These are phyloP conservation scores for Mesembryanthemum crystallinum DNA, from an alignment of 148 eudicot species.

Conservation along the genomic window DNA sequence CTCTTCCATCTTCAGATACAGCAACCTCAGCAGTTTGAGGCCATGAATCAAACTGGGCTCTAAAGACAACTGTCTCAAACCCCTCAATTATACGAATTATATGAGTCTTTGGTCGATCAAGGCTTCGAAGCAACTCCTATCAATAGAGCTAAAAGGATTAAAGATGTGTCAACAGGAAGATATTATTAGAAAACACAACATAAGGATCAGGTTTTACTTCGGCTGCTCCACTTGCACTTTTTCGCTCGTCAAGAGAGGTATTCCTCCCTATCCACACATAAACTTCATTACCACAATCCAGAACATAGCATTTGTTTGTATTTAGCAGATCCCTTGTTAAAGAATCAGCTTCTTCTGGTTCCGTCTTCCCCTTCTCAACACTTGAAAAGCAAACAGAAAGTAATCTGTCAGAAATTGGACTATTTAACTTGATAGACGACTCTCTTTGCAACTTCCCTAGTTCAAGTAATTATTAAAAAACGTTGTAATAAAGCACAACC, in stretches of 20 bases:
- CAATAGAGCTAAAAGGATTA: not conserved
- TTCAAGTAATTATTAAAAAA: not conserved
- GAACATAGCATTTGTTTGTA: slow-evolving; percentile 69
- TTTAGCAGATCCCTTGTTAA: slow-evolving; percentile 65
- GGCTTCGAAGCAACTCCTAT: slow-evolving; percentile 64
- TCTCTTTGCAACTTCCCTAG: not conserved
- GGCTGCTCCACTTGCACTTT: slow-evolving; percentile 69
- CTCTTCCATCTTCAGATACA: slow-evolving; percentile 87
- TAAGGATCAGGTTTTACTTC: slow-evolving; percentile 46
- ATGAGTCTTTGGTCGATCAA: slow-evolving; percentile 67
- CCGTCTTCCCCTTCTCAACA: slow-evolving; percentile 64
- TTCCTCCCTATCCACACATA: slow-evolving; percentile 90
- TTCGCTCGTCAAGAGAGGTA: slow-evolving; percentile 72
- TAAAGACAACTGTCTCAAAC: slow-evolving; percentile 71
- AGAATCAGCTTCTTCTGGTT: slow-evolving; percentile 53
- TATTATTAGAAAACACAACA: not conserved
- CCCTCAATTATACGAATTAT: slow-evolving; percentile 76
- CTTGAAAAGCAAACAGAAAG: slow-evolving; percentile 39
- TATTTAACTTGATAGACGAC: not conserved
- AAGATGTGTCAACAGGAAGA: not conserved
- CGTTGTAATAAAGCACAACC: not conserved
- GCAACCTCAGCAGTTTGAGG: slow-evolving; percentile 59
- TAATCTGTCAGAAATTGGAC: not conserved
- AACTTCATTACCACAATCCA: slow-evolving; percentile 78
- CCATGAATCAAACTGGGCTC: slow-evolving; percentile 72